A percentile compares a stretch with the other conserved stretches of the same genome.
Conservation (phyloP, 768 basidiomycete genomes). For the Lactarius vividus region DNA sequence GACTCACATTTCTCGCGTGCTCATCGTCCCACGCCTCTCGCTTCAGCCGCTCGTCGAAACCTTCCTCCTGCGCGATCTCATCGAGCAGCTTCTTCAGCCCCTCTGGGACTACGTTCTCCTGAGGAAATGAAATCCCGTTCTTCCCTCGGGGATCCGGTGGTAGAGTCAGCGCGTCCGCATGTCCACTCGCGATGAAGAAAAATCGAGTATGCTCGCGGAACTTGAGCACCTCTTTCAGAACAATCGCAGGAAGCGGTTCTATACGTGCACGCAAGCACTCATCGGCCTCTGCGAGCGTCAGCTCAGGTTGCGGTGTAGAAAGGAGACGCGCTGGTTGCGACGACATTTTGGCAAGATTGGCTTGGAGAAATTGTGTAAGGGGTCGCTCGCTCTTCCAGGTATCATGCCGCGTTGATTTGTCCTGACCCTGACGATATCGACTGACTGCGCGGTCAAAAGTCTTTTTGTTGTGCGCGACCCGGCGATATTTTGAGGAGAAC, state of each 20-base stretch:
- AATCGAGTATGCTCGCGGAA: slow-evolving; percentile 45
- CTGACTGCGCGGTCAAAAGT: slow-evolving; percentile 26
- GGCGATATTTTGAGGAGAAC: slow-evolving; percentile 55
- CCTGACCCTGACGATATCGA: slow-evolving; percentile 21
- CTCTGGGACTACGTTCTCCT: slow-evolving; percentile 25
- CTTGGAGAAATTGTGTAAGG: slow-evolving; percentile 7
- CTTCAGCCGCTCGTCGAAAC: slow-evolving; percentile 37
- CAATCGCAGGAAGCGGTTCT: slow-evolving; percentile 40
- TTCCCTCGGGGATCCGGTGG: neutral
- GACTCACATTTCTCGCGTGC: slow-evolving; percentile 43
- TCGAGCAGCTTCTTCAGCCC: slow-evolving; percentile 40
- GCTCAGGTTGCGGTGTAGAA: neutral
- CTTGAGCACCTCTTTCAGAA: slow-evolving; percentile 38
- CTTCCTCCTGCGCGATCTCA: slow-evolving; percentile 39
- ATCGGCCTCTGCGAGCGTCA: slow-evolving; percentile 17
- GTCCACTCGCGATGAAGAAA: slow-evolving; percentile 30
- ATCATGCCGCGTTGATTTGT: neutral
- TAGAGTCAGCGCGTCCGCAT: slow-evolving; percentile 20
- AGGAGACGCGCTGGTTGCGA: neutral
- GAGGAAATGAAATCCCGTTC: slow-evolving; percentile 5
- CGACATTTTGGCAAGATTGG: slow-evolving; percentile 13
- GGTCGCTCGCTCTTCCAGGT: neutral
- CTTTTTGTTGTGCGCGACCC: slow-evolving; percentile 15
- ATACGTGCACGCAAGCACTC: slow-evolving; percentile 34
- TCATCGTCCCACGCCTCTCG: slow-evolving; percentile 43